A percentile compares a stretch with the other conserved stretches of the same genome.
phyloP scores from a whole-genome alignment of 208 protist genomes.

The Strigomonas culicis region DNA sequence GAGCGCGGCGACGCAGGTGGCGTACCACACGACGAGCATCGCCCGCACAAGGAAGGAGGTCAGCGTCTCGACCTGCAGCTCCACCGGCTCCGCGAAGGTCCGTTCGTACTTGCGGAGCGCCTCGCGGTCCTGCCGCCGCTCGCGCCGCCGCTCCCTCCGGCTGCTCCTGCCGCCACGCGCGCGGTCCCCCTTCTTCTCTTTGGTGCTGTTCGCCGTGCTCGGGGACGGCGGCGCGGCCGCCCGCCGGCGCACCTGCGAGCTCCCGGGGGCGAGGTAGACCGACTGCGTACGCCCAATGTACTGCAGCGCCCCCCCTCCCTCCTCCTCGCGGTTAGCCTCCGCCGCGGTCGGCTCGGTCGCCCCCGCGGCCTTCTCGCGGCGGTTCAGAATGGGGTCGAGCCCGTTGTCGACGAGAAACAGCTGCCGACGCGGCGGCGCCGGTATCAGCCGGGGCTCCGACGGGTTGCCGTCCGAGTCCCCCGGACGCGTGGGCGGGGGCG shows the following conservation, averaged over 20 bases:
- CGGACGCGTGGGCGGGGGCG: neutral
- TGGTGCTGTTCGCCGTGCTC: neutral
- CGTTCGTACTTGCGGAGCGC: slow-evolving; percentile 4
- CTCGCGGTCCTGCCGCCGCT: neutral
- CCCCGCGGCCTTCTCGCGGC: neutral
- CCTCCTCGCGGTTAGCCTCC: neutral
- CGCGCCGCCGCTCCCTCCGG: neutral
- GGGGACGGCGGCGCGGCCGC: neutral
- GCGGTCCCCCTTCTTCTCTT: neutral
- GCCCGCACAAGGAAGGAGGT: slow-evolving; percentile 29
- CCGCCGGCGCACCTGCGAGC: neutral
- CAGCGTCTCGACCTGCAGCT: slow-evolving; percentile 79
- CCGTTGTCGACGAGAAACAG: neutral
- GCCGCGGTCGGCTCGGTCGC: neutral
- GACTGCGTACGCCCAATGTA: neutral
- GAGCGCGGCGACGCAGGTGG: slow-evolving; percentile 38
- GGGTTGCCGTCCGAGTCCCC: neutral
- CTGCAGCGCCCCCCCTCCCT: neutral
- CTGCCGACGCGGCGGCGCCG: slow-evolving; percentile 4
- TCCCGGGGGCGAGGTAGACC: neutral
- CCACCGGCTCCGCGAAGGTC: slow-evolving; percentile 45
- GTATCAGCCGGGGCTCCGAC: neutral
- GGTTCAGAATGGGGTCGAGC: neutral
- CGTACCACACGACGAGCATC: slow-evolving; percentile 63
- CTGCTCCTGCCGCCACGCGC: neutral